A percentile compares a stretch with the other conserved stretches of the same genome.
Conservation (phyloP, 164 flowering plant species). For the Umbellularia californica region DNA sequence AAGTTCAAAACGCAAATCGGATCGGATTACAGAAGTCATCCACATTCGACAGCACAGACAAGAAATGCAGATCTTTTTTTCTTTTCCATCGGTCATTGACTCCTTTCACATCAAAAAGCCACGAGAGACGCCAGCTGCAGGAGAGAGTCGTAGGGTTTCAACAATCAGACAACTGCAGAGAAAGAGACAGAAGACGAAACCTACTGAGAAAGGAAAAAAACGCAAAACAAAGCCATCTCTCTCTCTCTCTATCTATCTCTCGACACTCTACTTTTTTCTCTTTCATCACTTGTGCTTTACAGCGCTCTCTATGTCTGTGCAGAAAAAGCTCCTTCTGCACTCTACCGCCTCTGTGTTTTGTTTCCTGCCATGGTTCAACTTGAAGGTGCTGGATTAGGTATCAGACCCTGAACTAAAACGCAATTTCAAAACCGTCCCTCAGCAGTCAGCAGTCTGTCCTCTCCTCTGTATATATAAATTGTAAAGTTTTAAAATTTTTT, state of each 20-base stretch:
- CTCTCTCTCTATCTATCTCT: neutral
- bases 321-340: neutral
- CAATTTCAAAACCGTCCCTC: too few species aligned
- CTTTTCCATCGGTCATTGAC: neutral
- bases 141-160: neutral
- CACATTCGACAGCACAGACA: neutral
- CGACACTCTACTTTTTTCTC: neutral
- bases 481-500: too few species aligned
- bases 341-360: conserved; percentile 4
- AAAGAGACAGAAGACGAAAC: too few species aligned
- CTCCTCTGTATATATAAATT: too few species aligned
- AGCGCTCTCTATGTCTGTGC: neutral
- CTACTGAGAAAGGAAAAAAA: neutral
- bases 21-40: neutral
- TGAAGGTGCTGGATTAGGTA: too few species aligned
- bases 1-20: neutral
- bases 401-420: too few species aligned
- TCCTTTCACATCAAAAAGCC: conserved; percentile 15
- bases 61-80: neutral
- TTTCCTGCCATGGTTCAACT: neutral
- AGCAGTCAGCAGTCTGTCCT: too few species aligned
- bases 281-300: too few species aligned
- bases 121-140: neutral
- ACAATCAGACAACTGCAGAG: neutral
- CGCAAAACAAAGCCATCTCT: neutral